Base-by-base conservation (phyloP, 495 filamentous ascomycete species). In the Pseudotulostoma volvatum region DNA sequence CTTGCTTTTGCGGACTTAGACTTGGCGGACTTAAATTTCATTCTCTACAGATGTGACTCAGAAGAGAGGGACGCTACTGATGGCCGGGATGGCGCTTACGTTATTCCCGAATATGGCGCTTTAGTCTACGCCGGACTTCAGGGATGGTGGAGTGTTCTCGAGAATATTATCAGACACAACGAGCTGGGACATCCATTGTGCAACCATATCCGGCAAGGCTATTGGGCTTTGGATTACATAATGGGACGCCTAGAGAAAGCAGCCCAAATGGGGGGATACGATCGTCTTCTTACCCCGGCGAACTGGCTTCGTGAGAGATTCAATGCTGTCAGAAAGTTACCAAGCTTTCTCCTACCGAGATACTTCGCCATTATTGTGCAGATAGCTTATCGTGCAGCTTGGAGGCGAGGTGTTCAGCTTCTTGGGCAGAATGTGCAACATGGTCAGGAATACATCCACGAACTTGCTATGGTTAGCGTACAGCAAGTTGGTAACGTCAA, bases 111-210 rank as follows among this genome's bases (percentile, higher is more conserved):
- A 0, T 62, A 81, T 48, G 92, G 87, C 3, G 67, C 80, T 34
- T 66, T 94, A 31, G 83, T 95, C 13, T 99, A 99, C 56, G 87
- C 92, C 40, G 92, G 92, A 33, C 70, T 99, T 18, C 92, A 99
- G 55, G 92, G 92, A 9, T 99, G 90, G 90, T 95, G 87, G 90
- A 95, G 85, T 54, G 65, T 93, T 4, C 66, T 99, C 31, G 79
- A 82, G 46, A 67, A 80, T 42, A 75, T 96, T 44, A 83, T 95
- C 57, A 70, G 66, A 30, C 75, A 90, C 41, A 99, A 99, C 50
- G 68, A 99, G 54, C 71, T 99, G 7, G 90, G 81, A 4, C 92
- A 96, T 52, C 81, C 92, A 4, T 63, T 99, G 2, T 95, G 88
- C 53, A 76, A 93, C 45, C 82, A 99, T 54, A 69, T 99, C 13